These are phyloP conservation scores for Avena insularis DNA, from an alignment of 176 grass and related monocot genomes.

Conservation along the genomic window DNA sequence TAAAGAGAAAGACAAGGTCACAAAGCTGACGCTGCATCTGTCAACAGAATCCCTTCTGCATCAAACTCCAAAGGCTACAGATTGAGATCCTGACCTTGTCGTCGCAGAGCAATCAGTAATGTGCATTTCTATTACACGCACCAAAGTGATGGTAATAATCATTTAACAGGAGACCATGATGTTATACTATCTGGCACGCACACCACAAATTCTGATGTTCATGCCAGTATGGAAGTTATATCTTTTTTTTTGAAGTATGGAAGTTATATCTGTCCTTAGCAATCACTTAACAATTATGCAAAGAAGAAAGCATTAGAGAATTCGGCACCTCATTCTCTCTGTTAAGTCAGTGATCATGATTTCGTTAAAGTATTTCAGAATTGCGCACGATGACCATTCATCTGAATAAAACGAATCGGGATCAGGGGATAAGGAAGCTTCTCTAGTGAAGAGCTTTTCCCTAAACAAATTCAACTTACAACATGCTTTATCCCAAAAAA, in stretches of 20 bases:
- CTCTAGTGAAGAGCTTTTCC: conserved; percentile 17
- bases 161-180: not conserved
- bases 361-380: not conserved
- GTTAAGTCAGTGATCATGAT: not conserved
- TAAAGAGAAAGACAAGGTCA: conserved; percentile 37
- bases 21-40: conserved; percentile 33
- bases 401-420: conserved; percentile 8
- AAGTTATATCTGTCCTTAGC: not conserved
- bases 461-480: conserved; percentile 30
- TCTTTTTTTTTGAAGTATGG: too few species aligned
- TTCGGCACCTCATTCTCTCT: not conserved
- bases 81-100: not conserved
- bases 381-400: conserved; percentile 26
- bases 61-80: not conserved
- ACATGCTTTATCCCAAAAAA: conserved; percentile 44
- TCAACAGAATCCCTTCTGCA: conserved; percentile 13
- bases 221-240: not conserved
- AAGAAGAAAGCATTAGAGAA: not conserved
- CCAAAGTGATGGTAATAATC: not conserved
- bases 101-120: not conserved
- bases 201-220: not conserved
- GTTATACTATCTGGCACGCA: not conserved
- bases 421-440: conserved; percentile 47
- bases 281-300: not conserved
- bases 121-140: too few species aligned